Conservation (phyloP, 1,139 yeast species). For the Sugiyamaella neomexicana region DNA sequence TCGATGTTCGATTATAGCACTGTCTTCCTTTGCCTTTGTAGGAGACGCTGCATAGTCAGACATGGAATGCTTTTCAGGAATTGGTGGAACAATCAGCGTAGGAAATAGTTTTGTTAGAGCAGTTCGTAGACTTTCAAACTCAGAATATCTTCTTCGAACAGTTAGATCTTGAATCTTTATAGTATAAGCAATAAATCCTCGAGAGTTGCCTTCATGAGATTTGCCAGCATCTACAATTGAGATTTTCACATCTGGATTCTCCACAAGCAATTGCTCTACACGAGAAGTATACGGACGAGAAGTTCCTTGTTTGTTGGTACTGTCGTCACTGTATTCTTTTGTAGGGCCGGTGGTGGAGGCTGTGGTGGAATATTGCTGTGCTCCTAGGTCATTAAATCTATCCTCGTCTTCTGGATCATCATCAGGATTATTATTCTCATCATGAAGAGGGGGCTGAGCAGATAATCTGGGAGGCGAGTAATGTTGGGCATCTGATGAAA, state of each 20-base stretch:
- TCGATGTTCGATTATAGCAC: constrained; percentile 56
- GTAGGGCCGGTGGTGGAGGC: no score
- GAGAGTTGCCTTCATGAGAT: constrained; percentile 70
- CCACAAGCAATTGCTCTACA: constrained; percentile 41
- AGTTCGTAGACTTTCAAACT: constrained; percentile 79
- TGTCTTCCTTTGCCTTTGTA: constrained; percentile 57
- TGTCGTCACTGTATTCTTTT: constrained; percentile 2
- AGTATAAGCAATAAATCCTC: constrained; percentile 78
- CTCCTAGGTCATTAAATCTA: constrained; percentile 5
- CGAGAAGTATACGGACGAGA: constrained; percentile 37
- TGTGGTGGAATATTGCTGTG: background rate
- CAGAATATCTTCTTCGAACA: constrained; percentile 85
- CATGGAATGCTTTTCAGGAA: constrained; percentile 85
- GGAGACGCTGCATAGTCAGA: constrained; percentile 54
- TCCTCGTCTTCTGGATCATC: constrained; percentile 14
- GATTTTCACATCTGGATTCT: constrained; percentile 44
- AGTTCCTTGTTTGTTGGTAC: background rate
- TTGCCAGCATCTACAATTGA: constrained; percentile 76
- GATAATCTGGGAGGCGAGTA: background rate
- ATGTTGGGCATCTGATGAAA: constrained; percentile 14
- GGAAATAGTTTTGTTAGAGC: constrained; percentile 76
- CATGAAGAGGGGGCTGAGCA: background rate
- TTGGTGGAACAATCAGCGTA: constrained; percentile 82
- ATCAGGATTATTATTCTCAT: constrained; percentile 12
- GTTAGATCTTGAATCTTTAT: constrained; percentile 59